Percentiles rank a stretch among this genome's conserved stretches.
Conservation (phyloP, 495 filamentous ascomycete species). For the Neurospora sp. region DNA sequence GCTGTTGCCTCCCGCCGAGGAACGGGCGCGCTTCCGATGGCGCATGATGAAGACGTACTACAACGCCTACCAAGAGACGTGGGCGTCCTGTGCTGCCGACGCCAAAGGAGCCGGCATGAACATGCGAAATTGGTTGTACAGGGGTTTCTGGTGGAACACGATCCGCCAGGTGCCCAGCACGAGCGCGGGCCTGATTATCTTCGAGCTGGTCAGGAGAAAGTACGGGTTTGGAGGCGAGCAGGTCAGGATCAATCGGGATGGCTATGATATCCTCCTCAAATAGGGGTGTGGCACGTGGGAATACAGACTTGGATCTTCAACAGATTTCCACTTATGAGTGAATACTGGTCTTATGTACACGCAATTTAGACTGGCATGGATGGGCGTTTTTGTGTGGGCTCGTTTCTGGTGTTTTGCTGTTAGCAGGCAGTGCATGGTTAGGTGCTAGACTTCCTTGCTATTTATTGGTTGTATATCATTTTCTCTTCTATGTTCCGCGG, state of each 20-base stretch:
- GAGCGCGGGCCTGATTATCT: constrained; percentile 80
- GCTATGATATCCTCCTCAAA: constrained; percentile 62
- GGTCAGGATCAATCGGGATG: constrained; percentile 46
- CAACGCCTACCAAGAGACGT: constrained; percentile 67
- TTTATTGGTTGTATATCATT: background rate
- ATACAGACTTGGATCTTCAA: background rate
- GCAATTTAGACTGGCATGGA: background rate
- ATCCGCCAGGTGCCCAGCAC: constrained; percentile 80
- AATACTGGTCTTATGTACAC: background rate
- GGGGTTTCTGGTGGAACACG: constrained; percentile 63
- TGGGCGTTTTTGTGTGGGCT: background rate
- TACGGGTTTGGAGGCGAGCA: constrained; percentile 62
- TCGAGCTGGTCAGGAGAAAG: constrained; percentile 74
- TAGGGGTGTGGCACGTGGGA: constrained; percentile 8
- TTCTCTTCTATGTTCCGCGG: background rate
- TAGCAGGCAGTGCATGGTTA: background rate
- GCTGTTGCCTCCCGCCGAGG: constrained; percentile 12
- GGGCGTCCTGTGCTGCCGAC: constrained; percentile 54
- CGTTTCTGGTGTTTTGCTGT: background rate
- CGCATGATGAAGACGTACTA: constrained; percentile 59
- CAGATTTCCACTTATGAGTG: background rate
- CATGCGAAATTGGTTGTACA: constrained; percentile 64
- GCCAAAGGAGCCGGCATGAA: constrained; percentile 50
- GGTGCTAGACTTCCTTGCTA: background rate
- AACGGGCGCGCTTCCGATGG: constrained; percentile 15